Evolutionary conservation across 768 basidiomycete genomes (phyloP).

Genomic region (Boletellus emodensis): DNA sequence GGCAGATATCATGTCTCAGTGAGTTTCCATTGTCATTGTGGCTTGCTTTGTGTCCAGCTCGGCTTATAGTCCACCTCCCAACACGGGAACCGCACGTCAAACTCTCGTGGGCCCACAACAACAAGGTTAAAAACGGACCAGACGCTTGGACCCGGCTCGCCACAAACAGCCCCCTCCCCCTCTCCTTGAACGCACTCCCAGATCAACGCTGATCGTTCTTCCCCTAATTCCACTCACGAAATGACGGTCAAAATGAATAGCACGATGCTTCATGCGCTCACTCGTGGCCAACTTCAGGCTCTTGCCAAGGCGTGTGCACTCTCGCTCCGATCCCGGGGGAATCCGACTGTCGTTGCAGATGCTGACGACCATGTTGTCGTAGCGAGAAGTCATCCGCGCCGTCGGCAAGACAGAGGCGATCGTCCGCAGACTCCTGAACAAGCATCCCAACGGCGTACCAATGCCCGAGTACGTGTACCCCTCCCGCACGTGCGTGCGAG

Average conservation of each 20-base stretch:
- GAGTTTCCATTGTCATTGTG: no score
- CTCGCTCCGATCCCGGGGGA: background rate
- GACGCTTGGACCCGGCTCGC: background rate
- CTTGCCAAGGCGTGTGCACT: conserved; percentile 21
- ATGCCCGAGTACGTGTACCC: conserved; percentile 5
- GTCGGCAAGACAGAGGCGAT: conserved; percentile 28
- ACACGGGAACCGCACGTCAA: no score
- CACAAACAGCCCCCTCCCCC: background rate
- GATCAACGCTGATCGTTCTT: background rate
- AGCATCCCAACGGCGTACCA: conserved; percentile 27
- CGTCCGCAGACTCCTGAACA: conserved; percentile 22
- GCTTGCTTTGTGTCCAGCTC: no score
- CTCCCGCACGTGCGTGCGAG: background rate
- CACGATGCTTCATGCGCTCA: conserved; percentile 17
- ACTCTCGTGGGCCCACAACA: background rate
- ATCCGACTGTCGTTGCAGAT: background rate
- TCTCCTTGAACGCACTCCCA: background rate
- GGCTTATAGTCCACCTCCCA: no score
- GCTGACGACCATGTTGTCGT: background rate
- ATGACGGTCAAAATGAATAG: conserved; percentile 13
- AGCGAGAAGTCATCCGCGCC: conserved; percentile 27
- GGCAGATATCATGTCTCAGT: no score
- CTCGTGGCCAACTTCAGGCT: conserved; percentile 21
- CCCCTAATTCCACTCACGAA: background rate
- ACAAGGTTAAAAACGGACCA: background rate